Percentiles rank a stretch among this genome's conserved stretches.
These are phyloP conservation scores for Xerophyta viscosa DNA, from an alignment of 106 monocot species.

Conservation along the genomic window DNA sequence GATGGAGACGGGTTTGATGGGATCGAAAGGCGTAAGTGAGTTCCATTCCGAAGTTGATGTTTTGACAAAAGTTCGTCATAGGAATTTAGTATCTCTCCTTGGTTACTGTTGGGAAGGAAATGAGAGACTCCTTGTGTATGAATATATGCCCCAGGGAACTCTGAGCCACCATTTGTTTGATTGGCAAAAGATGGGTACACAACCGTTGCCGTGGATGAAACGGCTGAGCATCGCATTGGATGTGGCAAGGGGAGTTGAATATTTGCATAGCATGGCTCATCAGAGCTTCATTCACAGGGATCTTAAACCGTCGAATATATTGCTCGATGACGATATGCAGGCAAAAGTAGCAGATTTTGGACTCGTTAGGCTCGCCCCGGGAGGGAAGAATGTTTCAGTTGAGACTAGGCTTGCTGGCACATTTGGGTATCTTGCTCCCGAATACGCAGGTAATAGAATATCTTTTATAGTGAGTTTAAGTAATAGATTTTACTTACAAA, in stretches of 20 bases:
- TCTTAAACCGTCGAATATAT: constrained; percentile 68
- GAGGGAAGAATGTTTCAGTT: constrained; percentile 37
- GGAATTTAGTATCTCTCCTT: constrained; percentile 54
- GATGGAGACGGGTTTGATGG: constrained; percentile 43
- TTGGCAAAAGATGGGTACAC: constrained; percentile 30
- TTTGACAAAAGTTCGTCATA: constrained; percentile 53
- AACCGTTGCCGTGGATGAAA: constrained; percentile 49
- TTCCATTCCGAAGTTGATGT: constrained; percentile 61
- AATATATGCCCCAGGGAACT: constrained; percentile 62
- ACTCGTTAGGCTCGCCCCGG: constrained; percentile 56
- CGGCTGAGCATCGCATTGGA: constrained; percentile 60
- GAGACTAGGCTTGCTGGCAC: constrained; percentile 70
- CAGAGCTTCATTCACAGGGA: constrained; percentile 77
- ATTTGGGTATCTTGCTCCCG: constrained; percentile 73
- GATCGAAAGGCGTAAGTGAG: constrained; percentile 42
- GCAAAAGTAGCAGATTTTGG: constrained; percentile 86
- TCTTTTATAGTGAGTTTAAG: neutral
- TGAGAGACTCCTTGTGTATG: constrained; percentile 63
- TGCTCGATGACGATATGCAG: constrained; percentile 68
- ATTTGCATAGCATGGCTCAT: constrained; percentile 56
- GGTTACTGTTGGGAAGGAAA: constrained; percentile 67
- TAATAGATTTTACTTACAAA: no score
- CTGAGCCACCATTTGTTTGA: constrained; percentile 49
- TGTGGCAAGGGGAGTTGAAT: constrained; percentile 70
- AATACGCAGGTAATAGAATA: constrained; percentile 45